Conservation (phyloP, 495 filamentous ascomycete species). For the Penicillium manginii region DNA sequence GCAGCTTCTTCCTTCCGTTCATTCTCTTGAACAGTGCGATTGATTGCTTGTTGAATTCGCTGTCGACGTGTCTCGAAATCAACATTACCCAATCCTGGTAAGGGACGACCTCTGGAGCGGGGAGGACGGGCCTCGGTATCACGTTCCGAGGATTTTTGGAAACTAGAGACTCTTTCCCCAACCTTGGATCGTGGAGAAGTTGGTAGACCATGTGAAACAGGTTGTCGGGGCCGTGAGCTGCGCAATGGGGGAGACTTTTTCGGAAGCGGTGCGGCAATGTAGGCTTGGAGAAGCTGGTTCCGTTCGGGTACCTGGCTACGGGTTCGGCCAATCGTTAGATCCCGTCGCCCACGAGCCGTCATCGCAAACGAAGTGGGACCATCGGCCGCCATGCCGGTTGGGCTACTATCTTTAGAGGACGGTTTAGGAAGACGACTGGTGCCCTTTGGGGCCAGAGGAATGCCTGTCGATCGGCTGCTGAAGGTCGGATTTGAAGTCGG, state of each 20-base stretch:
- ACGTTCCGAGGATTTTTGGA: conserved; percentile 39
- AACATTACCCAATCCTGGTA: conserved; percentile 66
- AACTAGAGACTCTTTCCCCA: conserved; percentile 49
- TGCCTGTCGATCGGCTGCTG: conserved; percentile 34
- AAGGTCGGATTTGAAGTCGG: conserved; percentile 52
- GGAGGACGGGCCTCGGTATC: conserved; percentile 34
- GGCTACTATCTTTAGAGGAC: conserved; percentile 36
- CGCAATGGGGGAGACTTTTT: conserved; percentile 76
- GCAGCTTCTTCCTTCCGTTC: conserved; percentile 60
- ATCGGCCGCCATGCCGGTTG: conserved; percentile 36
- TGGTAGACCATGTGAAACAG: conserved; percentile 73
- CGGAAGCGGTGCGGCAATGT: conserved; percentile 63
- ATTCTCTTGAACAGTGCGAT: conserved; percentile 71
- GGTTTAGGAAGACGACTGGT: conserved; percentile 50
- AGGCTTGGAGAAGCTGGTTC: conserved; percentile 62
- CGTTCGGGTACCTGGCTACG: conserved; percentile 42
- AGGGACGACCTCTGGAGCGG: conserved; percentile 45
- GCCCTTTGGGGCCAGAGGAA: conserved; percentile 48
- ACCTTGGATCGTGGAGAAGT: conserved; percentile 66
- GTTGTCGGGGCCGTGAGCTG: conserved; percentile 79
- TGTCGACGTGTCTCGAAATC: conserved; percentile 79
- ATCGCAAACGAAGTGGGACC: conserved; percentile 36
- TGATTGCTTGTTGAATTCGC: conserved; percentile 79
- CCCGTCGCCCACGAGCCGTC: conserved; percentile 40
- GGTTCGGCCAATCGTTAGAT: conserved; percentile 36